phyloP scores from a whole-genome alignment of 768 basidiomycete species.

The Naganishia randhawae region DNA sequence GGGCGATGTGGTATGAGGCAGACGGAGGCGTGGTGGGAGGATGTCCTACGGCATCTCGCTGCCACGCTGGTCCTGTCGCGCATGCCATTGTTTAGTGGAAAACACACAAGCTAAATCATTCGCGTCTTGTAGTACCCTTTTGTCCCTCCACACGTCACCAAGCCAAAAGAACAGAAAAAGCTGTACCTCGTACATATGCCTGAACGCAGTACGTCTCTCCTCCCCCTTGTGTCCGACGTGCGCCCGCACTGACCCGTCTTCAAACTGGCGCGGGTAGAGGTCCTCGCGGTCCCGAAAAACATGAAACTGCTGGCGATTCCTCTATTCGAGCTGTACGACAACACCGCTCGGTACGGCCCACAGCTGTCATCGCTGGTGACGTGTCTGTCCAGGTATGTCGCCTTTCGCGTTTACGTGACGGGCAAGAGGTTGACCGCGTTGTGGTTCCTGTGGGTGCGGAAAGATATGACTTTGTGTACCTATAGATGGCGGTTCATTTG shows the following conservation, averaged over 20 bases:
- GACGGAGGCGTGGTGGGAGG: neutral
- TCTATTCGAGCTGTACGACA: constrained; percentile 94
- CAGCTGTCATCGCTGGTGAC: constrained; percentile 61
- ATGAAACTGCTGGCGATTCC: constrained; percentile 94
- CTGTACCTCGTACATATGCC: constrained; percentile 94
- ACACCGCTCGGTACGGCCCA: constrained; percentile 85
- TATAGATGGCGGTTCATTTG: neutral
- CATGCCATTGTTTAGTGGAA: neutral
- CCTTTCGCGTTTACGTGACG: neutral
- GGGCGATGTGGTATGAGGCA: neutral
- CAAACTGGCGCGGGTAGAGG: constrained; percentile 59
- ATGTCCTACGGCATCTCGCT: neutral
- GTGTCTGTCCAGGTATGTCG: constrained; percentile 29
- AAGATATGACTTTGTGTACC: constrained; percentile 31
- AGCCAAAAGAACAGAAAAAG: constrained; percentile 97
- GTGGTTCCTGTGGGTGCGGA: neutral
- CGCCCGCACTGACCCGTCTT: neutral
- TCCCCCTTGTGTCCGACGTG: neutral
- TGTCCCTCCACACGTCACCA: constrained; percentile 89
- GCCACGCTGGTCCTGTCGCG: neutral
- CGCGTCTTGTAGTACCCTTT: constrained; percentile 70
- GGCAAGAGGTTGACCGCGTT: neutral
- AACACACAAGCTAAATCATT: neutral
- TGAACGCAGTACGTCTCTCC: constrained; percentile 67
- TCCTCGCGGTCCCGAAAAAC: constrained; percentile 93